Base-by-base conservation (phyloP, 352 stramenopile species). In the Phytophthora sp. region DNA sequence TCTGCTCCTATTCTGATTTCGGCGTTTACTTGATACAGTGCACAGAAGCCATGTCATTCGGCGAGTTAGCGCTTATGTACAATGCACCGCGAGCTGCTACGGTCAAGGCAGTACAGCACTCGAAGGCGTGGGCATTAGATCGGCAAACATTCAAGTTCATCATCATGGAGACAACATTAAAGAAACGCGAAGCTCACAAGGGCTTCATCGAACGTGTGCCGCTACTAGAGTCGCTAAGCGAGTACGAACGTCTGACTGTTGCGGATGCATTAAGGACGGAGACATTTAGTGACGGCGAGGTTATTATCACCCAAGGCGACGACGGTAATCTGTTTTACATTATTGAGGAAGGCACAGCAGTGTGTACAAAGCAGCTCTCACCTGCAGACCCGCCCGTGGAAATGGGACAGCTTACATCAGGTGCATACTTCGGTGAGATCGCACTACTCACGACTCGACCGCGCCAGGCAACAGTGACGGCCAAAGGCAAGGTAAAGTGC, bases 31-130 rank as follows among this genome's bases (percentile, higher is more conserved):
- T 58, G 7, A 34, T 48, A 26, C 28, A 93, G 69, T 90, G 97
- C 58, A 88, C 77, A n/a, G 77, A 89, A 26, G 87, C 85, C 2
- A 89, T 92, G 69, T 96, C 92, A 8, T 99, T 99, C 82, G 97
- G 97, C 28, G 97, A 99, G 63, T 74, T 99, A 26, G 96, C 96
- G 10, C 83, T 99, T 21, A 97, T 99, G 91, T 99, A 99, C 82
- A 98, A 98, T 58, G 95, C 90, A 15, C 97, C 97, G 5, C 94
- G 97, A 51, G 94, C 96, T 21, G 97, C 97, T 21, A 98, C 96
- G 11, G 97, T 98, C 44, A 95, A 97, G 63, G 94, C 94, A 5
- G 84, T 89, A 23, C 77, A 92, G 58, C 69, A 87, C 50, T 98
- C 91, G 44, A 98, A 97, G 54, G 82, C 97, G 0, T 99, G 96